Evolutionary conservation across 2,329 filamentous ascomycete genomes (phyloP).

Genomic region (Penicillium sp.): DNA sequence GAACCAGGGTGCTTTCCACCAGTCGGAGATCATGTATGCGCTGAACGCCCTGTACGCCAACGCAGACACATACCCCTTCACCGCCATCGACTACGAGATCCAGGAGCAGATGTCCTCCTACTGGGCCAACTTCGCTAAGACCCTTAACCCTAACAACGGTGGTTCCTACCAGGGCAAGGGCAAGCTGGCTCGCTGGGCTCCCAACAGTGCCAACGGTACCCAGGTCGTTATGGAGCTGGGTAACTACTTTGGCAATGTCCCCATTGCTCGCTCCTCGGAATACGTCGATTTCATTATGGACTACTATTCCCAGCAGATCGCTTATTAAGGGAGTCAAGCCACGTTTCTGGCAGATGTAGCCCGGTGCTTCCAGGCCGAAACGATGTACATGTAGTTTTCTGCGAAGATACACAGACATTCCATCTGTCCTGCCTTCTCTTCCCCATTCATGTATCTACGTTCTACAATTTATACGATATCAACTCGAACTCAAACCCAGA

Average conservation of each 20-base stretch:
- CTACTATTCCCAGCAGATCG: slow-evolving; percentile 21
- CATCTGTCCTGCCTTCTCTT: no score
- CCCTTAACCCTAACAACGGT: slow-evolving; percentile 27
- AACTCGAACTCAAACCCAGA: no score
- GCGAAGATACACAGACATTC: background rate
- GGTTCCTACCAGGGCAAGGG: slow-evolving; percentile 21
- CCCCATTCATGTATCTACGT: no score
- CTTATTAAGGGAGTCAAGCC: slow-evolving; percentile 9
- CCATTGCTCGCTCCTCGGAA: slow-evolving; percentile 16
- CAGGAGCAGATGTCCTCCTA: slow-evolving; percentile 33
- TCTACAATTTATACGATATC: no score
- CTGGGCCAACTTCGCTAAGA: slow-evolving; percentile 40
- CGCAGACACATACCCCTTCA: slow-evolving; percentile 25
- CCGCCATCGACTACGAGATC: slow-evolving; percentile 29
- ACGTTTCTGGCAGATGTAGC: background rate
- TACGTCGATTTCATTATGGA: slow-evolving; percentile 25
- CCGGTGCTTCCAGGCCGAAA: background rate
- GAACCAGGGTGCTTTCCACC: slow-evolving; percentile 37
- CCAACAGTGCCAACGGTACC: slow-evolving; percentile 21
- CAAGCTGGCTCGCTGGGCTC: slow-evolving; percentile 18
- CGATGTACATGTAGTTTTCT: background rate
- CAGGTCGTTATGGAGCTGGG: slow-evolving; percentile 25
- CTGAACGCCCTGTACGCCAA: slow-evolving; percentile 40
- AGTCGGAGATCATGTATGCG: slow-evolving; percentile 42
- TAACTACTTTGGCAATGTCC: slow-evolving; percentile 19